Percentiles rank a stretch among this genome's conserved stretches.
Conservation (phyloP, 768 basidiomycete genomes). For the Mycena maculata region DNA sequence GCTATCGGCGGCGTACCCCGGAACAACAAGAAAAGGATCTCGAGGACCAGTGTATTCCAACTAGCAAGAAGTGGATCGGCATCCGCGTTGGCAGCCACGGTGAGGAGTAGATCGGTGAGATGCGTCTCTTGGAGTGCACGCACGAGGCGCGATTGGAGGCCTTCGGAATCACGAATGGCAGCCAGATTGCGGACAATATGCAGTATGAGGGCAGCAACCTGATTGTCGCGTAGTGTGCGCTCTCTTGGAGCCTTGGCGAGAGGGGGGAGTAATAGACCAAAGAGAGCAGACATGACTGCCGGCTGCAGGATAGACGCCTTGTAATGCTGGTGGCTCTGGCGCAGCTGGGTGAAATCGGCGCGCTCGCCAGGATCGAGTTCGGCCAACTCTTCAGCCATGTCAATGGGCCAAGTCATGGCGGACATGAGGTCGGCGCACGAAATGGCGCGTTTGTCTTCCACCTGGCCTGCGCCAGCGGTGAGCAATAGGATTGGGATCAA, state of each 20-base stretch:
- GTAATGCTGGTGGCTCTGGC: constrained; percentile 87
- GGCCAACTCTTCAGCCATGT: constrained; percentile 92
- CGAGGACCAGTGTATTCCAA: constrained; percentile 91
- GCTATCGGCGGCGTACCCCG: constrained; percentile 76
- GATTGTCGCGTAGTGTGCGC: constrained; percentile 81
- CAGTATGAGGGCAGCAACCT: constrained; percentile 88
- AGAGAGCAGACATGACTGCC: constrained; percentile 76
- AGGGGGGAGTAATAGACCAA: constrained; percentile 82
- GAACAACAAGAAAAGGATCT: constrained; percentile 93
- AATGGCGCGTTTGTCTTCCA: constrained; percentile 87
- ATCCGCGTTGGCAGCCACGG: constrained; percentile 82
- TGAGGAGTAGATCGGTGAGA: constrained; percentile 82
- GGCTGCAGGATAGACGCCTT: constrained; percentile 82
- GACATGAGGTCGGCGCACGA: constrained; percentile 90
- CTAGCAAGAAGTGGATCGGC: constrained; percentile 83
- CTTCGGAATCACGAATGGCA: constrained; percentile 84
- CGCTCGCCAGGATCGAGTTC: constrained; percentile 86
- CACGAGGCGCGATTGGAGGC: constrained; percentile 31
- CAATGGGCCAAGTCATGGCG: constrained; percentile 99
- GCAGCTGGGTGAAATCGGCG: constrained; percentile 89
- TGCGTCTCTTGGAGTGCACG: constrained; percentile 69
- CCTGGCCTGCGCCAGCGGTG: constrained; percentile 80
- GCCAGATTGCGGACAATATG: constrained; percentile 94
- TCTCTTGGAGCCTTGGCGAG: constrained; percentile 78
- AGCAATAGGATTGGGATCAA: constrained; percentile 85